A percentile compares a stretch with the other conserved stretches of the same genome.
These are phyloP conservation scores for Neolentinus lepideus DNA, from an alignment of 1,284 basidiomycete genomes.

Conservation along the genomic window DNA sequence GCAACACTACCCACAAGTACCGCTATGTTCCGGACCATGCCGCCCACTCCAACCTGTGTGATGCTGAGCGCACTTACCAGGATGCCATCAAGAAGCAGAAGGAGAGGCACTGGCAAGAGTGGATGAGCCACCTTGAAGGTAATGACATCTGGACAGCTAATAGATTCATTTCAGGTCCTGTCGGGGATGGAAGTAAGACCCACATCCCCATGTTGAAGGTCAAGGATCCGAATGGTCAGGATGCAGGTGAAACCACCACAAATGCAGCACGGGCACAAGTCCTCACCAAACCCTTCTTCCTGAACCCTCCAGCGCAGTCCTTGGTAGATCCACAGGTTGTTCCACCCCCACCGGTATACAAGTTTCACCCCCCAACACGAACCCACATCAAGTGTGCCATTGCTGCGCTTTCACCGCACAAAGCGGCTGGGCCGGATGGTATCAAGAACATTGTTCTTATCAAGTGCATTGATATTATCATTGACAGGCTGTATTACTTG, in stretches of 20 bases:
- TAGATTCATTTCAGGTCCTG: slow-evolving; percentile 17
- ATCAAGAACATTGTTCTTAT: slow-evolving; percentile 28
- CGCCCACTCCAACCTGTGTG: slow-evolving; percentile 15
- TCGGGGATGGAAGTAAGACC: slow-evolving; percentile 22
- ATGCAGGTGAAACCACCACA: neutral
- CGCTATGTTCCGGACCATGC: slow-evolving; percentile 13
- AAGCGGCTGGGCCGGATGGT: slow-evolving; percentile 27
- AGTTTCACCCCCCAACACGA: slow-evolving; percentile 13
- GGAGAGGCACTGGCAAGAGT: slow-evolving; percentile 26
- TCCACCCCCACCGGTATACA: slow-evolving; percentile 12
- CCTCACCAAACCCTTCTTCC: slow-evolving; percentile 25
- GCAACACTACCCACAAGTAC: slow-evolving; percentile 7
- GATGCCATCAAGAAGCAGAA: slow-evolving; percentile 24
- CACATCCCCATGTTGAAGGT: slow-evolving; percentile 22
- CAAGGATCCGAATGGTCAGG: slow-evolving; percentile 2
- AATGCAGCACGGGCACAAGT: slow-evolving; percentile 22
- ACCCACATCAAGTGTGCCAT: slow-evolving; percentile 14
- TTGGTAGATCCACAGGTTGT: slow-evolving; percentile 1
- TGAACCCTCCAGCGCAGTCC: slow-evolving; percentile 9
- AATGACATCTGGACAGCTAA: slow-evolving; percentile 25
- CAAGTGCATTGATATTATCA: slow-evolving; percentile 17
- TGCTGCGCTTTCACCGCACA: slow-evolving; percentile 18
- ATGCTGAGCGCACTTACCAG: slow-evolving; percentile 18
- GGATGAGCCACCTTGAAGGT: slow-evolving; percentile 20
- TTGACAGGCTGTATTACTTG: slow-evolving; percentile 19